These are phyloP conservation scores for Ramalina peruviana DNA, from an alignment of 495 filamentous ascomycete species.

Conservation along the genomic window DNA sequence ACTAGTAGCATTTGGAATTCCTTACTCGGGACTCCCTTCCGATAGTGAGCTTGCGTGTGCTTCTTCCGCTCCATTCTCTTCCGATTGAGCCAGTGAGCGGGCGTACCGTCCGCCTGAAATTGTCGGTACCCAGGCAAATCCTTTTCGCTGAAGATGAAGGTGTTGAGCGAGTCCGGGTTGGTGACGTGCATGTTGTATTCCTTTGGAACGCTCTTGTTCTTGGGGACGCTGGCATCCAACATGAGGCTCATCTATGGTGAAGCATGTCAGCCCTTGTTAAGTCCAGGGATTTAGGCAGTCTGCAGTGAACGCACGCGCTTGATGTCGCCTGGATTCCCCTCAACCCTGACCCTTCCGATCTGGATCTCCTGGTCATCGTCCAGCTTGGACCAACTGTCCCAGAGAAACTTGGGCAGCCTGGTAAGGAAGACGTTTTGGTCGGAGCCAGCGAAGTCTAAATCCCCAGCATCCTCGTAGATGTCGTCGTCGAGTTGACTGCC, in stretches of 20 bases:
- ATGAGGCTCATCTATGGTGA: constrained; percentile 19
- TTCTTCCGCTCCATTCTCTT: constrained; percentile 39
- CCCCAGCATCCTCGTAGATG: constrained; percentile 76
- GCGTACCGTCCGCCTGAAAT: constrained; percentile 8
- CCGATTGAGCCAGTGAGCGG: constrained; percentile 10
- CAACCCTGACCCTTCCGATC: constrained; percentile 65
- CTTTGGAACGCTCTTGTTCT: constrained; percentile 57
- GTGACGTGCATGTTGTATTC: constrained; percentile 67
- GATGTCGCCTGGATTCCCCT: constrained; percentile 33
- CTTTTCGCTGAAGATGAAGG: constrained; percentile 82
- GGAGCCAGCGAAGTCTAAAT: constrained; percentile 58
- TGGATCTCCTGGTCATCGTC: constrained; percentile 49
- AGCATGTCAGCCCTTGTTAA: not conserved
- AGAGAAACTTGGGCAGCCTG: constrained; percentile 63
- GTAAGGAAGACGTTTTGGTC: constrained; percentile 53
- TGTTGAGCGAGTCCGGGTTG: constrained; percentile 53
- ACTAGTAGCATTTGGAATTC: constrained; percentile 5
- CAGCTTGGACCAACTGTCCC: constrained; percentile 48
- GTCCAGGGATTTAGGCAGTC: no score
- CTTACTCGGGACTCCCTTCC: constrained; percentile 73
- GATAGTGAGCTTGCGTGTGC: constrained; percentile 47
- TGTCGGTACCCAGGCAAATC: constrained; percentile 67
- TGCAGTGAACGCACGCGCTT: constrained; percentile 30
- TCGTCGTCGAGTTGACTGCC: constrained; percentile 55
- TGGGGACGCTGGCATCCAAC: constrained; percentile 27